phyloP scores from a whole-genome alignment of 345 rosid genomes.

The Pistacia integerrima region DNA sequence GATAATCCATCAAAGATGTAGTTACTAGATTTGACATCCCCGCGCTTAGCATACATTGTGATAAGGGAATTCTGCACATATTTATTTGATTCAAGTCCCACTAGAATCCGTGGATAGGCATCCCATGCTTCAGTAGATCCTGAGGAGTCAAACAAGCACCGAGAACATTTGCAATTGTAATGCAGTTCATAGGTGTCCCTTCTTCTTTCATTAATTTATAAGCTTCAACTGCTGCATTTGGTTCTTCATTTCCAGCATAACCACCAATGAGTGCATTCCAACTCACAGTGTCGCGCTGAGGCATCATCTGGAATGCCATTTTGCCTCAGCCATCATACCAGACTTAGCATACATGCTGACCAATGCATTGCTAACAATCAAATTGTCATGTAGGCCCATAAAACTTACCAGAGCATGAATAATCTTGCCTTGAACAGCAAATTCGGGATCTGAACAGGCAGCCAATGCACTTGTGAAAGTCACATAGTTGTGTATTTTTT shows the following conservation, averaged over 20 bases:
- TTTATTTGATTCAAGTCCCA: constrained; percentile 61
- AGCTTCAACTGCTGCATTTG: constrained; percentile 44
- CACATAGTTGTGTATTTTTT: constrained; percentile 50
- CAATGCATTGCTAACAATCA: constrained; percentile 71
- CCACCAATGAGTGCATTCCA: constrained; percentile 93
- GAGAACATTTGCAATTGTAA: constrained; percentile 65
- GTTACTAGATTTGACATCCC: constrained; percentile 61
- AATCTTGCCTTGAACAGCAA: constrained; percentile 49
- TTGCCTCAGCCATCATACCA: constrained; percentile 55
- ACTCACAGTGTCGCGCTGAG: constrained; percentile 54
- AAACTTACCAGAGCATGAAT: constrained; percentile 68
- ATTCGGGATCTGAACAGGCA: constrained; percentile 62
- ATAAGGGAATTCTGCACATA: constrained; percentile 74
- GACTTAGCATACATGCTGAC: constrained; percentile 73
- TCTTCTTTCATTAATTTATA: constrained; percentile 66
- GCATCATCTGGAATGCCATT: constrained; percentile 50
- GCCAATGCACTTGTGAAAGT: constrained; percentile 75
- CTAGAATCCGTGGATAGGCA: constrained; percentile 61
- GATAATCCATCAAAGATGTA: constrained; percentile 50
- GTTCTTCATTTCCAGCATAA: constrained; percentile 58
- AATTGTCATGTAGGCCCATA: constrained; percentile 48
- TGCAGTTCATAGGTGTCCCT: constrained; percentile 49
- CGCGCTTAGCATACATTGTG: constrained; percentile 81
- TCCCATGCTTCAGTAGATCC: constrained; percentile 52
- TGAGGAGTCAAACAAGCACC: constrained; percentile 60